Conservation (phyloP, 106 monocot species). For the Narthecium ossifragum region DNA sequence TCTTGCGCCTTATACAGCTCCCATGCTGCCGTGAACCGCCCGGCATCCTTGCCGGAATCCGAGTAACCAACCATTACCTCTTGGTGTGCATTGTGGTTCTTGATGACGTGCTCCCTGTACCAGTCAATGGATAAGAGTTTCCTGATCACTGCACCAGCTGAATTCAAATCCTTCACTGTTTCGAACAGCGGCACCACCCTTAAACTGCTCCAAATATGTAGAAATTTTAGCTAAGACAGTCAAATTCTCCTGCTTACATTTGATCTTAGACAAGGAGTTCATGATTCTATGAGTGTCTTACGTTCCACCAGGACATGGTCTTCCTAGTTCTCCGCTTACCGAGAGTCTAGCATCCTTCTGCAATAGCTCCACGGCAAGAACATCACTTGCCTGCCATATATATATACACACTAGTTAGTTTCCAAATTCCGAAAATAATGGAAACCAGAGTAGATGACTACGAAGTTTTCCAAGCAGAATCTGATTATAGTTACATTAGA, state of each 20-base stretch:
- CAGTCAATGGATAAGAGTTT: constrained; percentile 81
- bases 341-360: constrained; percentile 87
- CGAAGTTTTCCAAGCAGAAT: too few relatives aligned
- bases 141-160: constrained; percentile 74
- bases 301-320: constrained; percentile 83
- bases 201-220: constrained; percentile 33
- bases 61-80: constrained; percentile 99
- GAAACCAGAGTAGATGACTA: too few relatives aligned
- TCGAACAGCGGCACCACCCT: constrained; percentile 96
- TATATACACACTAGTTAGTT: too few relatives aligned
- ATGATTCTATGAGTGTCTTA: too few relatives aligned
- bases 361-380: constrained; percentile 82
- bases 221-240: too few relatives aligned
- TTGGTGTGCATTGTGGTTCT: constrained; percentile 80
- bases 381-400: constrained; percentile 75
- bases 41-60: constrained; percentile 95
- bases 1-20: constrained; percentile 97
- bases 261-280: too few relatives aligned
- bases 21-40: constrained; percentile 92
- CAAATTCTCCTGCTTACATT: too few relatives aligned
- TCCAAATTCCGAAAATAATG: too few relatives aligned
- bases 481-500: constrained; percentile 65
- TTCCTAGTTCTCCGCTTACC: constrained; percentile 71
- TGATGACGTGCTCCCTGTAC: constrained; percentile 74
- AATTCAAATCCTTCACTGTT: constrained; percentile 85